phyloP scores from a whole-genome alignment of 2,329 filamentous ascomycete species.

The Botrytis squamosa region DNA sequence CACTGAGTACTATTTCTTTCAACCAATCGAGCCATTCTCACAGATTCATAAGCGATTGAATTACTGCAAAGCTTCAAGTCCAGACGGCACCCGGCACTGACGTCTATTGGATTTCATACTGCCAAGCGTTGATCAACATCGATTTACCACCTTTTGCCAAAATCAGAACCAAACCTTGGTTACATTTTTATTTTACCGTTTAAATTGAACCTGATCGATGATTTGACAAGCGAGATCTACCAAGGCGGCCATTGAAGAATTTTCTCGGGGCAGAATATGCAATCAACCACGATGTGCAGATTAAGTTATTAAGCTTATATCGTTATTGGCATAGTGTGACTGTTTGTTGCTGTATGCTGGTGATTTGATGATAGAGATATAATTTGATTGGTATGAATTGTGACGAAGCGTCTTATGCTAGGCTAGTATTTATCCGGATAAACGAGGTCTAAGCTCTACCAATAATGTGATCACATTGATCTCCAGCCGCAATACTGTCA shows the following conservation, averaged over 20 bases:
- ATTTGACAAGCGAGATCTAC: background rate
- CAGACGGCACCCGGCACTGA: background rate
- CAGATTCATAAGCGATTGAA: background rate
- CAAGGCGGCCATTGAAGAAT: background rate
- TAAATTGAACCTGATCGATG: too few species aligned
- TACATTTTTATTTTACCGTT: background rate
- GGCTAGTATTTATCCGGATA: background rate
- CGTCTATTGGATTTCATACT: background rate
- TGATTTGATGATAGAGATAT: background rate
- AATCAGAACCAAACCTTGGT: background rate
- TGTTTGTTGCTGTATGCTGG: background rate
- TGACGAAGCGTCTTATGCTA: too few species aligned
- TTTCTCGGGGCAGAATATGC: background rate
- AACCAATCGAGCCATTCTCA: background rate
- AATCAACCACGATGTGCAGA: background rate
- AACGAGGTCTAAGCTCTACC: background rate
- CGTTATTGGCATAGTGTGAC: too few species aligned
- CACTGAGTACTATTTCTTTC: background rate
- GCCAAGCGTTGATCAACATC: background rate
- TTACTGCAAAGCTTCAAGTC: background rate
- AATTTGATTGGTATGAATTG: background rate
- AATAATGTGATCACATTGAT: background rate
- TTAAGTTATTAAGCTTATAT: background rate
- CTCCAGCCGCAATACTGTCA: background rate
- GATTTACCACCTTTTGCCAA: background rate